Conservation (phyloP, 345 rosid species). For the Reutealis trisperma region DNA sequence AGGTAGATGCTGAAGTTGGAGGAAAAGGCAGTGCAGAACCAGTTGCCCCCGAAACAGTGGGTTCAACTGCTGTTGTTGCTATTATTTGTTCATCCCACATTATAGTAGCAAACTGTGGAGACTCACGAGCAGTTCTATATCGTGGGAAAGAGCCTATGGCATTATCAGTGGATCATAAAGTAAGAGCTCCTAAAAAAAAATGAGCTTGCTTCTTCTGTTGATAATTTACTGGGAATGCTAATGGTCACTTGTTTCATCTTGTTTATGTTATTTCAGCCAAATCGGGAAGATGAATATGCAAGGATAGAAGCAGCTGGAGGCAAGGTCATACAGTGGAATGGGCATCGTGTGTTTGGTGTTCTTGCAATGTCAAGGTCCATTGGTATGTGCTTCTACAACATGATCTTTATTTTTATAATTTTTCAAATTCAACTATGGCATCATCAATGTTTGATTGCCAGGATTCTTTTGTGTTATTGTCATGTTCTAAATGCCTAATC, state of each 20-base stretch:
- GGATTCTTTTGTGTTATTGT: background rate
- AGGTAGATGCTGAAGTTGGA: constrained; percentile 77
- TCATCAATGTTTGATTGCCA: background rate
- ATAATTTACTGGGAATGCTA: background rate
- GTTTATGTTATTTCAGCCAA: constrained; percentile 59
- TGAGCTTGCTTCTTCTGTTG: constrained; percentile 1
- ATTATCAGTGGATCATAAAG: constrained; percentile 93
- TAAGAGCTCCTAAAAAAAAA: constrained; percentile 28
- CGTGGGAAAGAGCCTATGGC: constrained; percentile 95
- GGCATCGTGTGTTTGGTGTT: constrained; percentile 95
- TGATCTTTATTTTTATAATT: background rate
- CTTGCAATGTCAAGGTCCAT: constrained; percentile 98
- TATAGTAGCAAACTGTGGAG: constrained; percentile 91
- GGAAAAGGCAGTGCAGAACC: constrained; percentile 58
- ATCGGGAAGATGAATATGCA: constrained; percentile 90
- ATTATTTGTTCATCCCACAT: constrained; percentile 82
- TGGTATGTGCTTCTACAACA: constrained; percentile 46
- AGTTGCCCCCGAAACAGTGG: constrained; percentile 92
- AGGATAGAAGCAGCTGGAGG: constrained; percentile 99
- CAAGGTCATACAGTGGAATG: constrained; percentile 96
- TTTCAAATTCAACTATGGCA: background rate
- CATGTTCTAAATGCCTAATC: background rate
- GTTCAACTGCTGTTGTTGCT: constrained; percentile 94
- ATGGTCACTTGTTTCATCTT: constrained; percentile 6
- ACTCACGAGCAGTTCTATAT: constrained; percentile 90